Evolutionary conservation across 352 stramenopile genomes (phyloP).

Genomic region (Globisporangium irregulare): DNA sequence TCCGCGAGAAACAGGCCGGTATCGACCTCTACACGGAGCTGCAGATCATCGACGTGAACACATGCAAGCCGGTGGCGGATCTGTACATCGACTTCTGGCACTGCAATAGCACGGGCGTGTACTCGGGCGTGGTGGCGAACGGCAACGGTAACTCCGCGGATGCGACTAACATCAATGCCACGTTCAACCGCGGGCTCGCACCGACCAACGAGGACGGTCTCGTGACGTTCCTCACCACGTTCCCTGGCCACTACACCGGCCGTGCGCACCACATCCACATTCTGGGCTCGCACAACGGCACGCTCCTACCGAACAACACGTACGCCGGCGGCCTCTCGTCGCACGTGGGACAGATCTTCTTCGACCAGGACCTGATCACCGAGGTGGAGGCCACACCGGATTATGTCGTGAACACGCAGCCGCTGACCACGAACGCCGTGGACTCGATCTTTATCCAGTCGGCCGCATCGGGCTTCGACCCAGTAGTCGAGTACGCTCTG

Average conservation of each 20-base stretch:
- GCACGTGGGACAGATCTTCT: conserved; percentile 20
- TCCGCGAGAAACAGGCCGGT: conserved; percentile 10
- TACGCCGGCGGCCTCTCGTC: conserved; percentile 3
- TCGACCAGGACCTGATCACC: conserved; percentile 10
- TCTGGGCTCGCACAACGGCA: conserved; percentile 8
- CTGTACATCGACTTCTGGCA: conserved; percentile 21
- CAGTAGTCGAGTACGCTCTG: conserved; percentile 12
- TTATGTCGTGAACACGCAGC: conserved; percentile 13
- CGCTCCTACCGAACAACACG: conserved; percentile 18
- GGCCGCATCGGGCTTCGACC: conserved; percentile 10
- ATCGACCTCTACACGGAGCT: conserved; percentile 14
- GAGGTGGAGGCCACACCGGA: not conserved
- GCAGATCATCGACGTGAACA: conserved; percentile 21
- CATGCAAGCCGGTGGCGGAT: conserved; percentile 12
- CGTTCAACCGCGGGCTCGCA: conserved; percentile 15
- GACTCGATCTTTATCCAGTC: conserved; percentile 13
- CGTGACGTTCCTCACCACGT: conserved; percentile 16
- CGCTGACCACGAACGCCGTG: conserved; percentile 16
- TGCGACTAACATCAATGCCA: conserved; percentile 1
- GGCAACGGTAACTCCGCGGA: conserved; percentile 12
- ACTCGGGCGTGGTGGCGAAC: conserved; percentile 13
- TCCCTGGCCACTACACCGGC: conserved; percentile 17
- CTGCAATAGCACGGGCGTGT: conserved; percentile 20
- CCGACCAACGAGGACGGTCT: not conserved
- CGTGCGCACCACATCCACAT: conserved; percentile 17